Percentiles rank a stretch among this genome's conserved stretches.
phyloP scores from a whole-genome alignment of 768 basidiomycete genomes.

The Arthromyces matolae region DNA sequence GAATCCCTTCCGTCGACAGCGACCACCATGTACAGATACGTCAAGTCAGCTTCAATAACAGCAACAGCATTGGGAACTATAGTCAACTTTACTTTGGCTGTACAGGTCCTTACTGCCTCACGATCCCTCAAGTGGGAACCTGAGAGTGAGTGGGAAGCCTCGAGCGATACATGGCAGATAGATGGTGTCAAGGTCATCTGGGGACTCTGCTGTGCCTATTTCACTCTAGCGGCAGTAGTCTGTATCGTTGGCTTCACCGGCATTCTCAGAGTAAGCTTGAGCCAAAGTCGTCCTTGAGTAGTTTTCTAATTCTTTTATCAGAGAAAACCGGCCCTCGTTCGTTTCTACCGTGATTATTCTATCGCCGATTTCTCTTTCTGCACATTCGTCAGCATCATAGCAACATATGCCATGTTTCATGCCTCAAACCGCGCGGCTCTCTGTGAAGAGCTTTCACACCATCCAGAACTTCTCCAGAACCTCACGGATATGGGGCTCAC shows the following conservation, averaged over 20 bases:
- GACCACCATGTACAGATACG: slow-evolving; percentile 16
- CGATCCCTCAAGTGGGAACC: slow-evolving; percentile 39
- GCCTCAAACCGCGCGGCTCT: slow-evolving; percentile 52
- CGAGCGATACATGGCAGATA: slow-evolving; percentile 35
- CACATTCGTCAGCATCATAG: slow-evolving; percentile 51
- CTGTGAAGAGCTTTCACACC: slow-evolving; percentile 73
- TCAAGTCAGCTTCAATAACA: slow-evolving; percentile 26
- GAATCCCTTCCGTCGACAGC: background rate
- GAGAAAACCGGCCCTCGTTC: slow-evolving; percentile 63
- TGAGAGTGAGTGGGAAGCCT: slow-evolving; percentile 44
- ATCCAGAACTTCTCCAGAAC: slow-evolving; percentile 71
- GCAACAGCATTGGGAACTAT: slow-evolving; percentile 24
- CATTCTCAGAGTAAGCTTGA: slow-evolving; percentile 55
- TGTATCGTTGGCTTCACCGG: slow-evolving; percentile 65
- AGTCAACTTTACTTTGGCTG: slow-evolving; percentile 30
- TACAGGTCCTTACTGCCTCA: slow-evolving; percentile 25
- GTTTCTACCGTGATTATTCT: slow-evolving; percentile 79
- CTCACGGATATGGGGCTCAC: slow-evolving; percentile 69
- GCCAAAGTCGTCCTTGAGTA: background rate
- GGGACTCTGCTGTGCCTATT: slow-evolving; percentile 62
- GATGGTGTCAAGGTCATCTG: slow-evolving; percentile 53
- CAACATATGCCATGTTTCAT: slow-evolving; percentile 58
- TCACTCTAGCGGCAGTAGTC: slow-evolving; percentile 59
- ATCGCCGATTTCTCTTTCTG: slow-evolving; percentile 76
- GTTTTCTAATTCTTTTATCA: slow-evolving; percentile 25